Base-by-base conservation (phyloP, 1,284 basidiomycete species). In the Boletellus dicymbophilus region DNA sequence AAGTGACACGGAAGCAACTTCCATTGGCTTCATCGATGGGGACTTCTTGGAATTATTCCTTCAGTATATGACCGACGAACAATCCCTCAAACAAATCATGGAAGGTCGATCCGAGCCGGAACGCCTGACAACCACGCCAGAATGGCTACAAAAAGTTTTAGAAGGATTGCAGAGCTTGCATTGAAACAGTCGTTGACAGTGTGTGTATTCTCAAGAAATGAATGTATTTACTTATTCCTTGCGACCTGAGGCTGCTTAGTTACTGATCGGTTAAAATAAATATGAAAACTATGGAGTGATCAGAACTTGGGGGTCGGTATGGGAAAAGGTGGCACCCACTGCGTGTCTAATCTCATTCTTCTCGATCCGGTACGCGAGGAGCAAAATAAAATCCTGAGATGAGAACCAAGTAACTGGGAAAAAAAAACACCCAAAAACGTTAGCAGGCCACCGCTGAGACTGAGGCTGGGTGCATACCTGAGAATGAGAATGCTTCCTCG, bases 401-500 rank as follows among this genome's bases (percentile, higher is more conserved):
- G 11, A 85, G 72, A 28, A 84, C 82, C 26, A 83, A 56, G 61
- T 85, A 85, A 46, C 82, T 83, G 45, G n/a, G n/a, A n/a, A n/a
- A n/a, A n/a, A 34, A 44, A 40, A 18, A 2, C 15, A n/a, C 38
- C 25, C 26, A 11, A 40, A 38, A 21, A 25, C n/a, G n/a, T 52
- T 28, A 65, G 49, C 25, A 5, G 2, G 25, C 23, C 22, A 30
- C 6, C 25, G 27, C 8, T 11, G 16, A 8, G 13, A 18, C 5
- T n/a, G 18, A 31, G 12, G 21, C 15, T 27, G 16, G 21, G 16
- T 2, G 12, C 73, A 56, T 62, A 93, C 90, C 92, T 93, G 41
- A 96, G 76, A 52, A 96, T 88, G 40, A 98, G 82, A 52, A 95
- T 95, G 58, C 90, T 93, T 40, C 95, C 95, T 58, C 95, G 83